Conservation (phyloP, 305 asterid species). For the Withania somnifera region DNA sequence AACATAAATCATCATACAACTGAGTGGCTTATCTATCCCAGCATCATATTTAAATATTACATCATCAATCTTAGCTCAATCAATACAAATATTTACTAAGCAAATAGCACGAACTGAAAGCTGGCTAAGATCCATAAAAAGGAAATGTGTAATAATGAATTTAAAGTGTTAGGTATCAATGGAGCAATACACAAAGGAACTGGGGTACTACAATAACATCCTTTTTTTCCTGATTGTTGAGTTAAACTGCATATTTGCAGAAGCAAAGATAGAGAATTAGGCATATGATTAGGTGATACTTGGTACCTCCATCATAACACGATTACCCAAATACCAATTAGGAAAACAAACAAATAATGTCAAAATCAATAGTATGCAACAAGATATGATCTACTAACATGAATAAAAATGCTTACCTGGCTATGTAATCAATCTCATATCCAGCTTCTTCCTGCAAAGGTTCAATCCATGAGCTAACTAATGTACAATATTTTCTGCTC, state of each 20-base stretch:
- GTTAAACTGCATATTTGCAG: background rate
- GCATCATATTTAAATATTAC: background rate
- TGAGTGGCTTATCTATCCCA: background rate
- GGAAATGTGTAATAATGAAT: background rate
- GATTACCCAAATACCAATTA: background rate
- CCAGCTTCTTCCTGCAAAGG: slow-evolving; percentile 99
- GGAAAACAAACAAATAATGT: background rate
- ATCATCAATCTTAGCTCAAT: background rate
- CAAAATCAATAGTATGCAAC: background rate
- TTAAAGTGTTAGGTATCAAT: background rate
- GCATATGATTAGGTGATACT: background rate
- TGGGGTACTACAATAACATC: background rate
- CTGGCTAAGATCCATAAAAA: background rate
- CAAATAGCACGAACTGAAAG: background rate
- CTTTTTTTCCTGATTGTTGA: background rate
- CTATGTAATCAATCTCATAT: slow-evolving; percentile 85
- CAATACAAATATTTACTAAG: background rate
- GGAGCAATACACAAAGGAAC: background rate
- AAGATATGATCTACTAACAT: background rate
- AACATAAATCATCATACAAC: background rate
- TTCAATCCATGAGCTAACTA: slow-evolving; percentile 99
- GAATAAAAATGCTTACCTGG: slow-evolving; percentile 39
- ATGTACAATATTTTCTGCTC: slow-evolving; percentile 84
- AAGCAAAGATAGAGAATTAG: background rate
- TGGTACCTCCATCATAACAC: background rate